Evolutionary conservation across 192 early-diverging fungal genomes (phyloP).

Genomic region (Martensiomyces pterosporus): DNA sequence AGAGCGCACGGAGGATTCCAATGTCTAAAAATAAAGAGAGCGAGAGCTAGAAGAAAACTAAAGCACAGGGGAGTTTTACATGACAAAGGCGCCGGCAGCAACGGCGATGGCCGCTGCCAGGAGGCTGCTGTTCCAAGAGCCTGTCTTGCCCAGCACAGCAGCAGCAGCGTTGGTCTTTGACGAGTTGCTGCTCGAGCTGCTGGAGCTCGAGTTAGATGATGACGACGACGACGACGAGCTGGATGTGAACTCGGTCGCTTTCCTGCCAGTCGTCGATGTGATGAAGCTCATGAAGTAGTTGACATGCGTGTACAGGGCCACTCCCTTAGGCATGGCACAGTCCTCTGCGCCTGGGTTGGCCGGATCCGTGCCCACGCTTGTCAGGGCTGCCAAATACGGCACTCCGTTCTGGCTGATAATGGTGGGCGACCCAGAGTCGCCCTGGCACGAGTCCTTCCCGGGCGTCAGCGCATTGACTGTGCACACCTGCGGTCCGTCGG

Average conservation of each 20-base stretch:
- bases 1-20: too few relatives aligned
- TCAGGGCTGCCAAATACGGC: slow-evolving; percentile 20
- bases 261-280: slow-evolving; percentile 7
- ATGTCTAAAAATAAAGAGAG: too few relatives aligned
- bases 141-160: too few relatives aligned
- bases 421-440: slow-evolving; percentile 42
- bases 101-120: too few relatives aligned
- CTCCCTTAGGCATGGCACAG: slow-evolving; percentile 26
- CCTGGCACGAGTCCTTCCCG: slow-evolving; percentile 47
- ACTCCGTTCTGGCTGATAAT: slow-evolving; percentile 12
- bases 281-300: slow-evolving; percentile 39
- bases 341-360: slow-evolving; percentile 18
- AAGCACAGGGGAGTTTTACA: too few relatives aligned
- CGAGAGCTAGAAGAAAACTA: too few relatives aligned
- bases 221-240: neutral
- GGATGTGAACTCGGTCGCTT: slow-evolving; percentile 2
- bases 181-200: neutral
- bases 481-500: slow-evolving; percentile 36
- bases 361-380: slow-evolving; percentile 36
- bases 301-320: slow-evolving; percentile 46
- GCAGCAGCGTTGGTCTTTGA: neutral
- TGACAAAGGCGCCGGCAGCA: too few relatives aligned
- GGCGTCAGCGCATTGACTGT: slow-evolving; percentile 38
- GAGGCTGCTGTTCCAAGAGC: too few relatives aligned
- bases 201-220: neutral